Percentiles rank a stretch among this genome's conserved stretches.
Conservation (phyloP, 2,329 filamentous ascomycete species). For the Coniochaeta sp. region DNA sequence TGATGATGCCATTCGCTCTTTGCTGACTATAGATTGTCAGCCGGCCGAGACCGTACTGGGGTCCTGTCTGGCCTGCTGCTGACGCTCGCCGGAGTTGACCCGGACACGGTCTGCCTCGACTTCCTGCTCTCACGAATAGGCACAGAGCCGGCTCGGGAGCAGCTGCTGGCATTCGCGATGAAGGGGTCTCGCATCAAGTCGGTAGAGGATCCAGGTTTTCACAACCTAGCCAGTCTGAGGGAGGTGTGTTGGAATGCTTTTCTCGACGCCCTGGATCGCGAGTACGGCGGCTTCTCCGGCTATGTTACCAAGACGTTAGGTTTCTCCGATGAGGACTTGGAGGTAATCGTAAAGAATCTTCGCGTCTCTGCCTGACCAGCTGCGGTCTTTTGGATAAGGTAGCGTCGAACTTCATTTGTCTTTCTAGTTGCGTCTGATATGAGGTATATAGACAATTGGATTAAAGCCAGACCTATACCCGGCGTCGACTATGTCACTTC, state of each 20-base stretch:
- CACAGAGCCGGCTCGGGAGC: constrained; percentile 40
- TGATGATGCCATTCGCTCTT: neutral
- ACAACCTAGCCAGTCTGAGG: constrained; percentile 36
- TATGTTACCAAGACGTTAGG: constrained; percentile 38
- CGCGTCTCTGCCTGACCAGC: neutral
- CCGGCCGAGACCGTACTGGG: constrained; percentile 47
- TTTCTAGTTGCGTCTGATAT: neutral
- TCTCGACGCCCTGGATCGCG: constrained; percentile 29
- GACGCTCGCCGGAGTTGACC: constrained; percentile 36
- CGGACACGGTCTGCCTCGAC: constrained; percentile 35
- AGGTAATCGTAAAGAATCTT: constrained; percentile 38
- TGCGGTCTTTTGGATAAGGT: neutral
- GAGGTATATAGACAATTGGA: neutral
- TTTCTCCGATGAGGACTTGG: constrained; percentile 36
- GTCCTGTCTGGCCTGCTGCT: constrained; percentile 42
- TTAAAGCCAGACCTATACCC: too few species aligned
- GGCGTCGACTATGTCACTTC: too few species aligned
- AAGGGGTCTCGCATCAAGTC: constrained; percentile 23
- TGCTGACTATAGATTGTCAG: constrained; percentile 20
- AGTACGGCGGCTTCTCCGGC: constrained; percentile 40
- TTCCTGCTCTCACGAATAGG: constrained; percentile 48
- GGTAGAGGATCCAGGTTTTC: constrained; percentile 37
- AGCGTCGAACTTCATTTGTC: neutral
- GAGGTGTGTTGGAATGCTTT: constrained; percentile 38
- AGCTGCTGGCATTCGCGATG: constrained; percentile 34